These are phyloP conservation scores for Neurospora sp. DNA, from an alignment of 2,329 filamentous ascomycete species.

Conservation along the genomic window DNA sequence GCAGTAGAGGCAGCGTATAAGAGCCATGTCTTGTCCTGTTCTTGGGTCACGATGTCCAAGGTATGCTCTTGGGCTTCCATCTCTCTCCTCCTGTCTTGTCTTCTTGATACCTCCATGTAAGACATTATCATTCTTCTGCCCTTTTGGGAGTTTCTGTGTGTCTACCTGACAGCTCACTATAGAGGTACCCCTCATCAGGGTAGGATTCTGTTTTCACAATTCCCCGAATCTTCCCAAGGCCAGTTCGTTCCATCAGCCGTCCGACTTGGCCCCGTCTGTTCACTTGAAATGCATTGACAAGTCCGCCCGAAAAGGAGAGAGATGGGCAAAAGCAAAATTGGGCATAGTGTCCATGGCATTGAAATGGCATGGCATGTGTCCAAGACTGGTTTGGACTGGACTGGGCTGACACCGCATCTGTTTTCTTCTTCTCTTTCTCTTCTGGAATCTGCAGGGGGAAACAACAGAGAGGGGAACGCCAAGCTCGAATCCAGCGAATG, in stretches of 20 bases:
- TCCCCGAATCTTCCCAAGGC: background rate
- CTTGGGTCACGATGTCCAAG: background rate
- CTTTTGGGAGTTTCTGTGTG: background rate
- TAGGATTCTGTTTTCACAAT: background rate
- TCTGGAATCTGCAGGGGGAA: background rate
- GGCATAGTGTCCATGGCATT: background rate
- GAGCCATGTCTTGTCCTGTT: background rate
- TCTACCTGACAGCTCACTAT: background rate
- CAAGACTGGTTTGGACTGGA: background rate
- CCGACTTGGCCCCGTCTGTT: background rate
- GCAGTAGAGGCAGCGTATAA: background rate
- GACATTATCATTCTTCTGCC: background rate
- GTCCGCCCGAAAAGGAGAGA: background rate
- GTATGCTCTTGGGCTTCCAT: background rate
- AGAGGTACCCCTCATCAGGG: background rate
- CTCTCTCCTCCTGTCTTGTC: background rate
- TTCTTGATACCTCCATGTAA: background rate
- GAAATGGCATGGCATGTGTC: background rate
- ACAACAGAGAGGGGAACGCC: background rate
- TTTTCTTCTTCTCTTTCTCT: background rate
- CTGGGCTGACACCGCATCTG: background rate
- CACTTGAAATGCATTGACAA: background rate
- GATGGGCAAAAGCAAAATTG: background rate
- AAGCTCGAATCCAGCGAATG: background rate
- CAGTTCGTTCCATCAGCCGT: background rate